phyloP scores from a whole-genome alignment of 441 rosid genomes.

The Hura crepitans region DNA sequence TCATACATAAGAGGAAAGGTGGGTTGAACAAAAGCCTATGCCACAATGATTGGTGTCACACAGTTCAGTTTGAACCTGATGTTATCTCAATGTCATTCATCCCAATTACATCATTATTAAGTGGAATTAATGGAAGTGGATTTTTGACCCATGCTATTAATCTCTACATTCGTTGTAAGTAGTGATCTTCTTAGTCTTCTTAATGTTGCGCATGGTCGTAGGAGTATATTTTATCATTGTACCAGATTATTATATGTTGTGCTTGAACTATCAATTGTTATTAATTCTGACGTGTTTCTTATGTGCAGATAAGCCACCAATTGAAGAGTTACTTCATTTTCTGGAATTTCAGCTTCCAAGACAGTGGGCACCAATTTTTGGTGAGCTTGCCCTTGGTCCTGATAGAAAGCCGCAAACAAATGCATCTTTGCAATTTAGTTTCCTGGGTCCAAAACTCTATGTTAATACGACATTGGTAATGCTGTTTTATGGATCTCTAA shows the following conservation, averaged over 20 bases:
- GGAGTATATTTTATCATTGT: background rate
- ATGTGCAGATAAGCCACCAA: conserved; percentile 77
- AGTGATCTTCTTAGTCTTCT: conserved; percentile 19
- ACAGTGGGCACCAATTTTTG: conserved; percentile 96
- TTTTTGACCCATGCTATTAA: conserved; percentile 95
- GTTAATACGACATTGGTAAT: conserved; percentile 79
- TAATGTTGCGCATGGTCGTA: background rate
- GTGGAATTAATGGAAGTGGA: conserved; percentile 92
- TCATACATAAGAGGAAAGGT: conserved; percentile 75
- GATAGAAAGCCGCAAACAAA: conserved; percentile 62
- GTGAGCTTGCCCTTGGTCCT: conserved; percentile 90
- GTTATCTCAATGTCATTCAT: conserved; percentile 84
- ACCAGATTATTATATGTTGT: background rate
- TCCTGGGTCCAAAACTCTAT: conserved; percentile 86
- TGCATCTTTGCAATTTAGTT: conserved; percentile 80
- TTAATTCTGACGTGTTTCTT: conserved; percentile 2
- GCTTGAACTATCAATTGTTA: background rate
- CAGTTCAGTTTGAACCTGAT: conserved; percentile 87
- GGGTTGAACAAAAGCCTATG: conserved; percentile 56
- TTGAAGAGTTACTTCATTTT: conserved; percentile 83
- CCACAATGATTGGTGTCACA: conserved; percentile 86
- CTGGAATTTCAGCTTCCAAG: conserved; percentile 94
- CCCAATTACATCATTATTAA: conserved; percentile 81
- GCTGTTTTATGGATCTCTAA: conserved; percentile 10
- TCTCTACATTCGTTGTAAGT: conserved; percentile 90